Conservation (phyloP, 331 rosid species). For the Pyrus hybrid region DNA sequence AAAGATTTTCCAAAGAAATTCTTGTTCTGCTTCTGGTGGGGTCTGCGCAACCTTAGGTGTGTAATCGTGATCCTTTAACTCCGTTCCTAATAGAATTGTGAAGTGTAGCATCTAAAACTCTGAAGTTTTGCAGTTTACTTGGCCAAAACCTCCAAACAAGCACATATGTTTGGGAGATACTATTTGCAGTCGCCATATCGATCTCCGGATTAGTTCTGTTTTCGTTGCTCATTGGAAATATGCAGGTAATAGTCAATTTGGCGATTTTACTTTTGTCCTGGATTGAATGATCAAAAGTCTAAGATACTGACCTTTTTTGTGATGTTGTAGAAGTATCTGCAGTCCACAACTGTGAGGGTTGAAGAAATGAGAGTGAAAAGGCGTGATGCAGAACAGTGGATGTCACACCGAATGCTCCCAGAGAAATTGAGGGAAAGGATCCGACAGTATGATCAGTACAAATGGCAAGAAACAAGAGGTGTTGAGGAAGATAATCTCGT, state of each 20-base stretch:
- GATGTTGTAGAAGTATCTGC: conserved; percentile 63
- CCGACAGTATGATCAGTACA: conserved; percentile 63
- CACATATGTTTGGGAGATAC: conserved; percentile 46
- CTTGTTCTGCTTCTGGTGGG: conserved; percentile 95
- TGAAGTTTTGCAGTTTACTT: conserved; percentile 45
- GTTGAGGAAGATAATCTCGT: conserved; percentile 67
- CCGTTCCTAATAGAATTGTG: not conserved
- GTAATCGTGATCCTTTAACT: not conserved
- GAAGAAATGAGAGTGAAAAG: conserved; percentile 86
- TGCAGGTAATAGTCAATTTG: conserved; percentile 60
- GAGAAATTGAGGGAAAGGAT: conserved; percentile 49
- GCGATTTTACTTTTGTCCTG: not conserved
- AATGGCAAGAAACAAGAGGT: conserved; percentile 91
- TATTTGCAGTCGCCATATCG: conserved; percentile 54
- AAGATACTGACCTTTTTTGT: not conserved
- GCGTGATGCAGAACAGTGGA: conserved; percentile 82
- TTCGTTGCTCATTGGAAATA: conserved; percentile 70
- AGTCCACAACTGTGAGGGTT: conserved; percentile 71
- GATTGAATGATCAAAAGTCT: not conserved
- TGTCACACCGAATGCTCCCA: conserved; percentile 85
- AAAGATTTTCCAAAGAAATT: conserved; percentile 41
- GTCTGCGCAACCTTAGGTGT: conserved; percentile 72
- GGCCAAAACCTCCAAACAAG: conserved; percentile 83
- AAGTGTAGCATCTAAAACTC: not conserved
- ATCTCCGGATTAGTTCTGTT: conserved; percentile 65